Evolutionary conservation across 345 rosid species (phyloP).

Genomic region (Limnanthes douglasii): DNA sequence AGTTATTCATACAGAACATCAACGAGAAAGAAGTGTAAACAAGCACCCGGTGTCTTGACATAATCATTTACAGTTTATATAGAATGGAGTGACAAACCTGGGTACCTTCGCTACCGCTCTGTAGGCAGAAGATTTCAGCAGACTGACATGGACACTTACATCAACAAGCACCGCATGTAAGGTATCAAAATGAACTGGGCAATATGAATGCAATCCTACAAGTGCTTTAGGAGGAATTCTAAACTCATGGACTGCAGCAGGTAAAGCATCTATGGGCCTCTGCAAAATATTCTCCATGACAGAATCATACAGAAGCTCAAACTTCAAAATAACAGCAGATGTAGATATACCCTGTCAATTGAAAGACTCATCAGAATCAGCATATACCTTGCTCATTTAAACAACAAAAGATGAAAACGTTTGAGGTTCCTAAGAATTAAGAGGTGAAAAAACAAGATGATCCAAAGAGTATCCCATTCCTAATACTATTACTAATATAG

Average conservation of each 20-base stretch:
- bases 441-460: no score
- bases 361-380: slow-evolving; percentile 3
- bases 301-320: slow-evolving; percentile 86
- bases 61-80: slow-evolving; percentile 1
- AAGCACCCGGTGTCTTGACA: not conserved
- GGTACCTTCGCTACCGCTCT: slow-evolving; percentile 20
- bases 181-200: slow-evolving; percentile 83
- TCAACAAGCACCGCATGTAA: slow-evolving; percentile 79
- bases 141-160: slow-evolving; percentile 58
- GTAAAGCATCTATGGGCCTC: slow-evolving; percentile 35
- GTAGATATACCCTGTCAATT: slow-evolving; percentile 46
- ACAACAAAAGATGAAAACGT: no score
- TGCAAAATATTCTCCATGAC: slow-evolving; percentile 26
- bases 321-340: slow-evolving; percentile 72
- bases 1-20: slow-evolving; percentile 13
- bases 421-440: no score
- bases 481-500: no score
- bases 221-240: slow-evolving; percentile 91
- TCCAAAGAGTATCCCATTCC: no score
- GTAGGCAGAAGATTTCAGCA: slow-evolving; percentile 42
- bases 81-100: slow-evolving; percentile 41
- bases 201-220: slow-evolving; percentile 81
- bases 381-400: no score
- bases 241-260: slow-evolving; percentile 73
- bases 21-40: slow-evolving; percentile 1